Evolutionary conservation across 2,329 filamentous ascomycete genomes (phyloP).

Genomic region (Talaromyces pinophilus): DNA sequence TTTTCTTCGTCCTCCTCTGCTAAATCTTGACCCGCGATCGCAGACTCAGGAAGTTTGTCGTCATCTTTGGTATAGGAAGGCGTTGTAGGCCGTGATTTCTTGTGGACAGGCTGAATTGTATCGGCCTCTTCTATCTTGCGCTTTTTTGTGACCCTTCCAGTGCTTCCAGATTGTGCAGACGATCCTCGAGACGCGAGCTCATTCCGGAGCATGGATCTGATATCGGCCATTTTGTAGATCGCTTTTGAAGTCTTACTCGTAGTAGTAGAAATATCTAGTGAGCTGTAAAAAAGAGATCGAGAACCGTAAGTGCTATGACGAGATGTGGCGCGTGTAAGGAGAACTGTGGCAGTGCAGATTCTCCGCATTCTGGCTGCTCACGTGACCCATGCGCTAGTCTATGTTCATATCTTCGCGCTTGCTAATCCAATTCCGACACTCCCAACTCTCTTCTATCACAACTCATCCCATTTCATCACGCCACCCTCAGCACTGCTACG

Average conservation of each 20-base stretch:
- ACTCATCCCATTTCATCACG: conserved; percentile 5
- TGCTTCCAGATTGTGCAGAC: conserved; percentile 55
- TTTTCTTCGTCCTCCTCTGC: conserved; percentile 33
- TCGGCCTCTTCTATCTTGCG: conserved; percentile 53
- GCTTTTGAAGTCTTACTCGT: neutral
- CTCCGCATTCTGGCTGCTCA: conserved; percentile 2
- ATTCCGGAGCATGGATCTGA: conserved; percentile 74
- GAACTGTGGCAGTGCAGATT: conserved; percentile 13
- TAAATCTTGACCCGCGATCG: conserved; percentile 23
- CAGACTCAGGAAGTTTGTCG: neutral
- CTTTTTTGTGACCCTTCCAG: conserved; percentile 51
- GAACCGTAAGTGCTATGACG: conserved; percentile 16
- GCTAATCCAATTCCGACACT: conserved; percentile 18
- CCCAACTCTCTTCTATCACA: conserved; percentile 21
- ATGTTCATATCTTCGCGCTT: conserved; percentile 19
- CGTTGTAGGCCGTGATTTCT: conserved; percentile 46
- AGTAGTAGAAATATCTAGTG: neutral
- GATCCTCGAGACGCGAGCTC: conserved; percentile 74
- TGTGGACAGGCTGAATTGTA: conserved; percentile 38
- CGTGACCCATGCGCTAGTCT: conserved; percentile 6
- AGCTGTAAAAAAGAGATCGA: neutral
- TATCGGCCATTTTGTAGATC: conserved; percentile 66
- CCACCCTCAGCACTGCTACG: neutral
- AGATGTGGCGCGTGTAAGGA: conserved; percentile 20
- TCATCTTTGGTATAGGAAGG: conserved; percentile 32